Conservation (phyloP, 2,329 filamentous ascomycete species). For the Ascosphaera apis region DNA sequence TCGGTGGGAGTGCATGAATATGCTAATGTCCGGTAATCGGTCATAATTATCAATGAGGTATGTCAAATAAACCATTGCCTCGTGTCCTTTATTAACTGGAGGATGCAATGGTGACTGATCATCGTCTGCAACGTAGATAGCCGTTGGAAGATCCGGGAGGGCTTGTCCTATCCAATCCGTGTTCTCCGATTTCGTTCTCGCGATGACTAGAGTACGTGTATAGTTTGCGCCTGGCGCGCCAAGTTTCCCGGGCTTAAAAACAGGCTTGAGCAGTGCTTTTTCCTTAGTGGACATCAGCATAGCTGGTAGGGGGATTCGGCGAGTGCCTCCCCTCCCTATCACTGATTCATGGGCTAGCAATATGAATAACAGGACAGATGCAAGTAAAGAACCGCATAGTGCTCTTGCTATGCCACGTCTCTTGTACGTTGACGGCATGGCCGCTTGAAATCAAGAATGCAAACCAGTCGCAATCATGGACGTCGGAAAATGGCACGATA, state of each 20-base stretch:
- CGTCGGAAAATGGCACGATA: too few species aligned
- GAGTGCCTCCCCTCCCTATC: too few species aligned
- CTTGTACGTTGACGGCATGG: too few species aligned
- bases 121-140: constrained; percentile 31
- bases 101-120: constrained; percentile 26
- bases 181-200: constrained; percentile 28
- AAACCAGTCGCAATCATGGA: too few species aligned
- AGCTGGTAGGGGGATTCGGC: too few species aligned
- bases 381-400: too few species aligned
- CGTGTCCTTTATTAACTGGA: constrained; percentile 36
- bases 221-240: constrained; percentile 27
- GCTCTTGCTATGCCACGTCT: too few species aligned
- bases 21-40: constrained; percentile 31
- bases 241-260: constrained; percentile 11
- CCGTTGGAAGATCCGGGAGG: constrained; percentile 24
- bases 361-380: too few species aligned
- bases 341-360: too few species aligned
- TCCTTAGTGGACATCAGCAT: too few species aligned
- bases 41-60: constrained; percentile 42
- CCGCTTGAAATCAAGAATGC: too few species aligned
- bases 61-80: constrained; percentile 38
- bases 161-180: constrained; percentile 30
- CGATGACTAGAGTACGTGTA: constrained; percentile 31
- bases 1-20: constrained; percentile 37
- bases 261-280: constrained; percentile 1